Evolutionary conservation across 345 rosid species (phyloP).

Genomic region (Chamaenerion angustifolium): DNA sequence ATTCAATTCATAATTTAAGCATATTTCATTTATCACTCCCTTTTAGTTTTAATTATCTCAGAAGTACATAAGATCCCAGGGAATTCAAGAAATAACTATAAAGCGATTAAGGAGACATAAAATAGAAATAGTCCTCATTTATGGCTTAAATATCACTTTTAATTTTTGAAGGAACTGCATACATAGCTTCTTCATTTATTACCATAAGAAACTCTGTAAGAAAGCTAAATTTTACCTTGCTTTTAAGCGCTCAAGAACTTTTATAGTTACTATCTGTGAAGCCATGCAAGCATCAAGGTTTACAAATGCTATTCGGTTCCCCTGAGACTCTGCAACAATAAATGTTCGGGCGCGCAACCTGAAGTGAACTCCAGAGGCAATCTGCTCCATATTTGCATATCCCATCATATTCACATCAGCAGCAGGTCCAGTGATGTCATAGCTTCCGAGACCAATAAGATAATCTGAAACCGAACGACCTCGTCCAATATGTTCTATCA

Average conservation of each 20-base stretch:
- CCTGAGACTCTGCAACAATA: slow-evolving; percentile 51
- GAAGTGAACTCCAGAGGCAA: slow-evolving; percentile 56
- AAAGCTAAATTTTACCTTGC: slow-evolving; percentile 28
- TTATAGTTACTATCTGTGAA: slow-evolving; percentile 50
- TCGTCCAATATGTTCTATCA: slow-evolving; percentile 11
- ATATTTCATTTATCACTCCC: no score
- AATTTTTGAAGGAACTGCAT: no score
- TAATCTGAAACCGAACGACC: slow-evolving; percentile 24
- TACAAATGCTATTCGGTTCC: slow-evolving; percentile 42
- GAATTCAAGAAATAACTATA: no score
- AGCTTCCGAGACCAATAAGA: slow-evolving; percentile 59
- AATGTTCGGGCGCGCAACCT: slow-evolving; percentile 54
- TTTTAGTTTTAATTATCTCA: no score
- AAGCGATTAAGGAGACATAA: no score
- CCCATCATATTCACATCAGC: slow-evolving; percentile 88
- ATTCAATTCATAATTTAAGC: no score
- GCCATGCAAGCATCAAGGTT: slow-evolving; percentile 82
- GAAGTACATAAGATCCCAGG: no score
- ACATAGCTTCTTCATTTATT: no score
- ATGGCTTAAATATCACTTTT: no score
- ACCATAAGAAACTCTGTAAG: neutral
- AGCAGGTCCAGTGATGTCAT: slow-evolving; percentile 77
- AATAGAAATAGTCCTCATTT: no score
- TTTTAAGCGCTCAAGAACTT: slow-evolving; percentile 56
- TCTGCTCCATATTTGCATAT: slow-evolving; percentile 45